Evolutionary conservation across 345 rosid species (phyloP).

Genomic region (Citrus australasica): DNA sequence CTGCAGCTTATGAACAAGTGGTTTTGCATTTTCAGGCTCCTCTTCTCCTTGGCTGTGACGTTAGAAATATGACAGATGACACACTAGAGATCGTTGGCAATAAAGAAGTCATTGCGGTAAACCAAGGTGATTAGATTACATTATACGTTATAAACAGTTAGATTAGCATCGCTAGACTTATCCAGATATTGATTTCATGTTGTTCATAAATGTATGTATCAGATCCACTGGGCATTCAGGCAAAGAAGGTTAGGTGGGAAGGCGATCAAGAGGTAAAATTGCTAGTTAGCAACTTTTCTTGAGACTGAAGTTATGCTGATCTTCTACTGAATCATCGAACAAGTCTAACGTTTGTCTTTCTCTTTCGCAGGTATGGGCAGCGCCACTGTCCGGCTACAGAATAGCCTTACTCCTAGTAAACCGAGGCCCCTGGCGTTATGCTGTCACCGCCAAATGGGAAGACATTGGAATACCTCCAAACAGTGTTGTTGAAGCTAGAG

Average conservation of each 20-base stretch:
- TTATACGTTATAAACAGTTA: background rate
- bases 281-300: background rate
- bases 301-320: background rate
- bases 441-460: slow-evolving; percentile 62
- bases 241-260: slow-evolving; percentile 60
- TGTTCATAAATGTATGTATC: background rate
- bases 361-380: slow-evolving; percentile 65
- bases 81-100: slow-evolving; percentile 55
- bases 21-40: slow-evolving; percentile 43
- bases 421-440: slow-evolving; percentile 30
- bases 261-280: slow-evolving; percentile 67
- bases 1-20: background rate
- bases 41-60: slow-evolving; percentile 76
- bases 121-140: slow-evolving; percentile 52
- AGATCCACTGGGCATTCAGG: slow-evolving; percentile 81
- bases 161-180: background rate
- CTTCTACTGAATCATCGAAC: background rate
- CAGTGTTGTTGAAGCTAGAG: slow-evolving; percentile 50
- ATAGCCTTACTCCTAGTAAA: slow-evolving; percentile 62
- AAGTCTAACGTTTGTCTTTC: background rate
- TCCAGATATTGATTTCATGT: background rate
- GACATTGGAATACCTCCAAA: slow-evolving; percentile 56
- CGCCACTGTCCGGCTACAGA: slow-evolving; percentile 51
- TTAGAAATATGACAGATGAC: slow-evolving; percentile 60
- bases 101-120: slow-evolving; percentile 75